phyloP scores from a whole-genome alignment of 1,284 basidiomycete genomes.

The Stereum hirsutum region DNA sequence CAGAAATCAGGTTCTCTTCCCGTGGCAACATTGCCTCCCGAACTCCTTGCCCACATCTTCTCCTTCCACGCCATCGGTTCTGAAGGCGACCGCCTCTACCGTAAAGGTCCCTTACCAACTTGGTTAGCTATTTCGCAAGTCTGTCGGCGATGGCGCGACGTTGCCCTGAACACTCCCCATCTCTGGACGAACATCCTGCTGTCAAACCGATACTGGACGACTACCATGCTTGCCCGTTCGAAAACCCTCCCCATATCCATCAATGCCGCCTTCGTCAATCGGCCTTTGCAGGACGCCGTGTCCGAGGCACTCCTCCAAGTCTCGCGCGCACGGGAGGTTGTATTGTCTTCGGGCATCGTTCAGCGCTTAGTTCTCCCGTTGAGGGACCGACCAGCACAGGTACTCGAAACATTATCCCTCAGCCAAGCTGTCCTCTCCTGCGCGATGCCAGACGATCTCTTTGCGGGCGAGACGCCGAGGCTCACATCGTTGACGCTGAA shows the following conservation, averaged over 20 bases:
- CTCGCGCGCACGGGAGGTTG: background rate
- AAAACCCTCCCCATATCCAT: conserved; percentile 2
- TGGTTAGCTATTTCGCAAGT: conserved; percentile 2
- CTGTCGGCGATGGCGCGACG: background rate
- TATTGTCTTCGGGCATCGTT: background rate
- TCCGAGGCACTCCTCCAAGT: background rate
- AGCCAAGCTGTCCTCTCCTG: background rate
- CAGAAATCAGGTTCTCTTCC: background rate
- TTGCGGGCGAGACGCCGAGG: background rate
- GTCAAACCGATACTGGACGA: background rate
- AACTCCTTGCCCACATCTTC: background rate
- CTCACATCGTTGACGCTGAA: background rate
- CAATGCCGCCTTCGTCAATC: background rate
- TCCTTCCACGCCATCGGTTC: background rate
- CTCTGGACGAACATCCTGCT: conserved; percentile 1
- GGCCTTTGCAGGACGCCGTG: background rate
- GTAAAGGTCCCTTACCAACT: background rate
- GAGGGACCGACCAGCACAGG: background rate
- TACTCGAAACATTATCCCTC: background rate
- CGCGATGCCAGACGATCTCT: background rate
- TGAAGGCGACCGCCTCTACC: background rate
- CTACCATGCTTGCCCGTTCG: conserved; percentile 1
- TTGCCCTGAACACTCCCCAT: background rate
- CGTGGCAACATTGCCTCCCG: background rate
- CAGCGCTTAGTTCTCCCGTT: background rate